These are phyloP conservation scores for Urostyla sp. DNA, from an alignment of 73 alveolate genomes.

Conservation along the genomic window DNA sequence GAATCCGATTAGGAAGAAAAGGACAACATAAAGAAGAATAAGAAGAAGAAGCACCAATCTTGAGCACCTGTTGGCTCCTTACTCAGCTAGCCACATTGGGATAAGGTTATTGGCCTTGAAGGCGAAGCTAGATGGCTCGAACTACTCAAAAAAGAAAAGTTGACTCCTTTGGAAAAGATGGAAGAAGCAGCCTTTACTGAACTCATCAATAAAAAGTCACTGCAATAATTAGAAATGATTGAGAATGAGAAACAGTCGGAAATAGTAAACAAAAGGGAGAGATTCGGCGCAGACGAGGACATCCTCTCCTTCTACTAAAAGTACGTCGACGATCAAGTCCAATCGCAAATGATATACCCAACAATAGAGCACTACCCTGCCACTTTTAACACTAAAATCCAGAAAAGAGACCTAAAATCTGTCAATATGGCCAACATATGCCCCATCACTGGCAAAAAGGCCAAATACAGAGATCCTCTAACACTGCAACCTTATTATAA, in stretches of 20 bases:
- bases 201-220: constrained; percentile 55
- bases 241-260: constrained; percentile 68
- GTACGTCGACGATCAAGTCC: constrained; percentile 68
- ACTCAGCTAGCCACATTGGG: constrained; percentile 44
- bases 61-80: constrained; percentile 53
- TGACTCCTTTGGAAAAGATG: constrained; percentile 72
- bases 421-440: constrained; percentile 62
- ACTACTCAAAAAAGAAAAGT: constrained; percentile 65
- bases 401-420: constrained; percentile 46
- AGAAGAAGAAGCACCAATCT: constrained; percentile 49
- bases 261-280: constrained; percentile 32
- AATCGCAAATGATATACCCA: constrained; percentile 68
- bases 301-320: constrained; percentile 72
- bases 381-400: constrained; percentile 75
- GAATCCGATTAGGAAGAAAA: constrained; percentile 14
- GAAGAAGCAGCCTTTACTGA: constrained; percentile 77
- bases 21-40: constrained; percentile 35
- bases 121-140: constrained; percentile 64
- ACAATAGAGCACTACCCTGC: constrained; percentile 78
- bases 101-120: constrained; percentile 52
- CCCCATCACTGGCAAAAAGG: constrained; percentile 87
- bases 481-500: constrained; percentile 84
- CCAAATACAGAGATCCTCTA: constrained; percentile 88
- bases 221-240: constrained; percentile 49
- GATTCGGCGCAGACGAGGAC: constrained; percentile 64